Evolutionary conservation across 495 filamentous ascomycete genomes (phyloP).

Genomic region (Aspergillus nidulans): DNA sequence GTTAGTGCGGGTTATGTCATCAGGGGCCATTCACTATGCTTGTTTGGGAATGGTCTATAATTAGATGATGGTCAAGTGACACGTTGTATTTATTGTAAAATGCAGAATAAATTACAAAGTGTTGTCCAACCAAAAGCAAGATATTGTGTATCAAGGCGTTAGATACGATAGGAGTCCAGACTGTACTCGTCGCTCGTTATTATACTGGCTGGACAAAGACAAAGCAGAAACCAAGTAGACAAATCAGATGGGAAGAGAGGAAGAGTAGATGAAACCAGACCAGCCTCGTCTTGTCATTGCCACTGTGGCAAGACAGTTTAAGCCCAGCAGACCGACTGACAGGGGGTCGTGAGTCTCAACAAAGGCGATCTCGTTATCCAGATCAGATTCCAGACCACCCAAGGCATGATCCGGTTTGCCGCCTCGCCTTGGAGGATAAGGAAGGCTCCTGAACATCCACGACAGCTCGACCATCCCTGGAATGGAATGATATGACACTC

Average conservation of each 20-base stretch:
- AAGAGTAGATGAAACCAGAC: background rate
- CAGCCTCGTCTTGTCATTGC: slow-evolving; percentile 14
- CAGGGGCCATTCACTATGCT: background rate
- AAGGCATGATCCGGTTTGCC: slow-evolving; percentile 17
- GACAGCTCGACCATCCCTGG: background rate
- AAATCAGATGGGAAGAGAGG: background rate
- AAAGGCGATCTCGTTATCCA: background rate
- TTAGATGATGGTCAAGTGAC: slow-evolving; percentile 9
- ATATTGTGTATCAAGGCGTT: background rate
- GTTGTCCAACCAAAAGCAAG: background rate
- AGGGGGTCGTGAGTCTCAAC: background rate
- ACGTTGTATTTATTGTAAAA: background rate
- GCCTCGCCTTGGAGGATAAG: slow-evolving; percentile 15
- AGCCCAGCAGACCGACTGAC: too few species aligned
- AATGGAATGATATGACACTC: slow-evolving; percentile 1
- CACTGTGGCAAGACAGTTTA: background rate
- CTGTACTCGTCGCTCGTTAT: background rate
- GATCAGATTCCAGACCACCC: background rate
- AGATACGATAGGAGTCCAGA: background rate
- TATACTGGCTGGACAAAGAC: background rate
- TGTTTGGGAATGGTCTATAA: background rate
- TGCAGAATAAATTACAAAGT: background rate
- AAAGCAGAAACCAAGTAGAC: slow-evolving; percentile 9
- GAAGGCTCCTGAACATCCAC: background rate
- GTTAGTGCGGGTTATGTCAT: slow-evolving; percentile 3